Evolutionary conservation across 2,329 filamentous ascomycete genomes (phyloP), one percentile per base, ranked within the genome.

Genomic region (Neocatenulostroma microsporum): DNA sequence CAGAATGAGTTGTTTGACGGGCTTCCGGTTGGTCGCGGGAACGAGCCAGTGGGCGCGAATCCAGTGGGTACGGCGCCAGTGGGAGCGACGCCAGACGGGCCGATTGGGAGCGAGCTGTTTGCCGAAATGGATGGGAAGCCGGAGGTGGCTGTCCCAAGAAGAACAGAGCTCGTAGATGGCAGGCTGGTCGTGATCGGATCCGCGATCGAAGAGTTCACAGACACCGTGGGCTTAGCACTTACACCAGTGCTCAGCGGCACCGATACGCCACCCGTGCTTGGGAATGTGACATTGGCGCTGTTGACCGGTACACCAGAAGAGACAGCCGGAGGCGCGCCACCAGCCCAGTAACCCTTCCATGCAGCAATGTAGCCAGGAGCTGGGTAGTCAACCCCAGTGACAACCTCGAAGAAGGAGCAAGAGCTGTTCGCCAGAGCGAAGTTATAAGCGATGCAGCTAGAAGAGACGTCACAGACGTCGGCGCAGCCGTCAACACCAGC

Each of bases 341-440:
- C 25, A 14, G 30, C 19, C 37, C 37, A 39, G 24, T 34, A 35
- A 5, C 37, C 37, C 19, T 30, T 28, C 21, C 24, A 39, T 21
- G 23, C 37, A 14, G 23, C 30, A 10, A 24, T 20, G 12, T 15
- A 39, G 18, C 23, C 30, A 4, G 37, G 31, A 4, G 37, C 37
- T 15, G 35, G 35, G 28, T 29, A 39, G 12, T 35, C 12, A 10
- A 39, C 24, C 17, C 37, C 37, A 15, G 24, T 28, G 3, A 39
- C 37, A 11, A 13, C 20, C 3, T 12, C 6, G 18, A 39, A 3
- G 14, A 34, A 20, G 7, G 21, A 9, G 21, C 37, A 39, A 6
- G 8, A 12, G 4, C 12, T n/a, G 21, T 25, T 25, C 4, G 9
- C 24, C 10, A 28, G n/a, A 14, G 3, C 20, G 33, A 26, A 36